Evolutionary conservation across 352 stramenopile genomes (phyloP).

Genomic region (Globisporangium yorkense): DNA sequence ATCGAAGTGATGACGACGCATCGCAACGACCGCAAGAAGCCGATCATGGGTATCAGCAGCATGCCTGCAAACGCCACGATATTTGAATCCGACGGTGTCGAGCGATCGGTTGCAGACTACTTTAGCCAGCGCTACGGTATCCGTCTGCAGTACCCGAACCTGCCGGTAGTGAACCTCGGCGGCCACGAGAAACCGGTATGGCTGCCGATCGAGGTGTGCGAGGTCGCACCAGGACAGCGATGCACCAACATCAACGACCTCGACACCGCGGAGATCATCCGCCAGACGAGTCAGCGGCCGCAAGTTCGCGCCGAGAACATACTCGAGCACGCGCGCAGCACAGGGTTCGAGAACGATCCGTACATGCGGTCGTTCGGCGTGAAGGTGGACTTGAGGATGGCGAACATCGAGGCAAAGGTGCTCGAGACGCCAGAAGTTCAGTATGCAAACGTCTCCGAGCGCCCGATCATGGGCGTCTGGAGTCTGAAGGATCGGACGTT

Average conservation of each 20-base stretch:
- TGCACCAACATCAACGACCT: slow-evolving; percentile 71
- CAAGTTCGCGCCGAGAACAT: slow-evolving; percentile 46
- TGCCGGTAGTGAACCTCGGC: slow-evolving; percentile 71
- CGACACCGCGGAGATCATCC: slow-evolving; percentile 81
- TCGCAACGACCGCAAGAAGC: slow-evolving; percentile 46
- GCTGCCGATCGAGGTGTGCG: slow-evolving; percentile 80
- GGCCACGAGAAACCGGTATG: slow-evolving; percentile 43
- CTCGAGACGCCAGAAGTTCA: slow-evolving; percentile 58
- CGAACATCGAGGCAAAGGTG: slow-evolving; percentile 36
- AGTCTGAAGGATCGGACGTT: slow-evolving; percentile 75
- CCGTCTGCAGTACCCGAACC: slow-evolving; percentile 45
- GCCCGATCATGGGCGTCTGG: slow-evolving; percentile 54
- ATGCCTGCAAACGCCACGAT: slow-evolving; percentile 35
- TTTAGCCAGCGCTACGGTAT: slow-evolving; percentile 55
- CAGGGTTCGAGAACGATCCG: slow-evolving; percentile 69
- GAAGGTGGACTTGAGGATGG: slow-evolving; percentile 44
- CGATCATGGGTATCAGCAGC: slow-evolving; percentile 45
- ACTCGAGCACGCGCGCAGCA: slow-evolving; percentile 49
- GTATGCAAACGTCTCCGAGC: slow-evolving; percentile 55
- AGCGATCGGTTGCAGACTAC: slow-evolving; percentile 50
- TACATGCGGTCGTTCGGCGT: slow-evolving; percentile 60
- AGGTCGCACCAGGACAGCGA: slow-evolving; percentile 59
- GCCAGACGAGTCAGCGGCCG: slow-evolving; percentile 43
- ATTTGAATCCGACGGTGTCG: slow-evolving; percentile 40
- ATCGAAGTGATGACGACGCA: slow-evolving; percentile 52